Conservation (phyloP, 306 rosid species). For the Prunus armeniaca region DNA sequence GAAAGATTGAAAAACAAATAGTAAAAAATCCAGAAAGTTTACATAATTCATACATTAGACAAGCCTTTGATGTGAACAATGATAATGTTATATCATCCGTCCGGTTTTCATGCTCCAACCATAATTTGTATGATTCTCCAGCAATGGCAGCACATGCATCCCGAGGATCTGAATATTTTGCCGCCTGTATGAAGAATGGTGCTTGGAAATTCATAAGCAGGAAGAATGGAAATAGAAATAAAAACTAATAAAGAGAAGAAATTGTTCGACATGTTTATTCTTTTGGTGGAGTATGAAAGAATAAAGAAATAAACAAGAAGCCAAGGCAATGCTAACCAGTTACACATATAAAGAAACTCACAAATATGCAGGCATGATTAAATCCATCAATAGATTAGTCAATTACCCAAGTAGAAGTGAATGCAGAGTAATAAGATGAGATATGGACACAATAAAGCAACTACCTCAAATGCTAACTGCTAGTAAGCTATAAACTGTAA, state of each 20-base stretch:
- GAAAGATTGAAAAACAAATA: not conserved
- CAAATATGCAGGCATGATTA: not conserved
- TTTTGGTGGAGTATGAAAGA: not conserved
- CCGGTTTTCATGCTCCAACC: slow-evolving; percentile 87
- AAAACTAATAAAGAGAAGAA: not conserved
- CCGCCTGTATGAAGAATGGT: slow-evolving; percentile 53
- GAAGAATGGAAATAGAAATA: slow-evolving; percentile 7
- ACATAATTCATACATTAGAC: slow-evolving; percentile 59
- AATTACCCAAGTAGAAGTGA: not conserved
- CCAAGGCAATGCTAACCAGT: not conserved
- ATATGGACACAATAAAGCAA: not conserved
- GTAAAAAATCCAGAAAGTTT: slow-evolving; percentile 8
- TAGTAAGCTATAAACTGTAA: not conserved
- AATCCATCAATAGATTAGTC: not conserved
- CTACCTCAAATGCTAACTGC: not conserved
- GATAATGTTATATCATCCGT: slow-evolving; percentile 95
- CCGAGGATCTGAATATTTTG: slow-evolving; percentile 85
- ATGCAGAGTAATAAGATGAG: not conserved
- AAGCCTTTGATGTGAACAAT: slow-evolving; percentile 84
- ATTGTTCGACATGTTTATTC: not conserved
- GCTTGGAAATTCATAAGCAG: slow-evolving; percentile 21
- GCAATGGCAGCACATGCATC: slow-evolving; percentile 98
- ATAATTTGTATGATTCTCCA: slow-evolving; percentile 88
- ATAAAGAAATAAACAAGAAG: not conserved
- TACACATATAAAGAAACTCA: not conserved